Percentiles rank a stretch among this genome's conserved stretches.
These are phyloP conservation scores for Melampsora medusae DNA, from an alignment of 1,284 basidiomycete genomes.

Conservation along the genomic window DNA sequence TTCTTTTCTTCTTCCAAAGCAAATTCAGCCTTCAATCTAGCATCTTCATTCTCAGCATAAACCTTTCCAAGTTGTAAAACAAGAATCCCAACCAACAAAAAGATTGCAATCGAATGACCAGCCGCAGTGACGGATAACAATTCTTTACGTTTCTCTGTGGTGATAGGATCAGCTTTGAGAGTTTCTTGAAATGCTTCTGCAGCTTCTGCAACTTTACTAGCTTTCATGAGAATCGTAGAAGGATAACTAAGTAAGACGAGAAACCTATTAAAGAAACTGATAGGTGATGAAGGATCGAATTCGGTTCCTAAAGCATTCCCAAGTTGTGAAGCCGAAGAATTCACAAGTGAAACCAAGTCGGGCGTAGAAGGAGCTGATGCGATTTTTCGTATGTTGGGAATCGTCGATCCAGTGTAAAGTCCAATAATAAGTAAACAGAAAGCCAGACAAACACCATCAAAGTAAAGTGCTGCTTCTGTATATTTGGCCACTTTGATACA, in stretches of 20 bases:
- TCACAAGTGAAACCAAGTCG: not conserved
- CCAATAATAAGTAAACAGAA: slow-evolving; percentile 22
- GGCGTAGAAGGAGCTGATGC: slow-evolving; percentile 22
- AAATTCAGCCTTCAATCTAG: slow-evolving; percentile 19
- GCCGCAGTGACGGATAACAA: slow-evolving; percentile 31
- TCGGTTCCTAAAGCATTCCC: not conserved
- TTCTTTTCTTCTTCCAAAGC: slow-evolving; percentile 14
- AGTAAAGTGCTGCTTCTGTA: slow-evolving; percentile 39
- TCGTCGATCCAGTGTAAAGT: slow-evolving; percentile 38
- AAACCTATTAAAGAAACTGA: slow-evolving; percentile 10
- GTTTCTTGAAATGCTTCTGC: slow-evolving; percentile 6
- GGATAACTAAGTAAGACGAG: slow-evolving; percentile 37
- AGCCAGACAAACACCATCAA: slow-evolving; percentile 26
- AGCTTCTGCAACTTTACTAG: not conserved
- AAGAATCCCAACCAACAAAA: slow-evolving; percentile 29
- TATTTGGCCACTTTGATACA: slow-evolving; percentile 16
- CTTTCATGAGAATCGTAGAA: not conserved
- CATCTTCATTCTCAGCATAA: slow-evolving; percentile 37
- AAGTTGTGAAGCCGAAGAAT: not conserved
- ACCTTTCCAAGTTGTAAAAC: slow-evolving; percentile 33
- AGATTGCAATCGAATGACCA: slow-evolving; percentile 41
- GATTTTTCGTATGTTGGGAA: slow-evolving; percentile 32
- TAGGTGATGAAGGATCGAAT: slow-evolving; percentile 15
- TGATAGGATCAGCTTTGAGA: slow-evolving; percentile 16
- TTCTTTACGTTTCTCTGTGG: not conserved